A percentile compares a stretch with the other conserved stretches of the same genome.
phyloP scores from a whole-genome alignment of 306 rosid genomes.

The Carpinus fangiana region DNA sequence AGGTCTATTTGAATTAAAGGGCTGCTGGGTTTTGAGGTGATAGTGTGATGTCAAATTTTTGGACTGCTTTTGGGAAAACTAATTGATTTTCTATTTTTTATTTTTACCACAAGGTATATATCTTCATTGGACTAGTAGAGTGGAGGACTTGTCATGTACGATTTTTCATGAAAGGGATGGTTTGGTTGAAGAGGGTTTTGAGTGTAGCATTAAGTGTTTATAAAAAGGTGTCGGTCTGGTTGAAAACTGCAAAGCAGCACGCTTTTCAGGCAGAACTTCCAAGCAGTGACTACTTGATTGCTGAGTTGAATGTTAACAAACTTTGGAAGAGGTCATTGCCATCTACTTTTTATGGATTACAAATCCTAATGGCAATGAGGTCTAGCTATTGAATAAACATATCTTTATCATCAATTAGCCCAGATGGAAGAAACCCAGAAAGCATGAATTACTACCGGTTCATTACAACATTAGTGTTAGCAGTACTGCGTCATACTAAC shows the following conservation, averaged over 20 bases:
- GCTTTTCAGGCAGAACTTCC: not conserved
- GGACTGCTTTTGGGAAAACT: not conserved
- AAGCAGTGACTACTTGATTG: not conserved
- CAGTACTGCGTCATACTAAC: not conserved
- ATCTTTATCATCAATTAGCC: not conserved
- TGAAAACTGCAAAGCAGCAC: not conserved
- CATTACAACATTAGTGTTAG: not conserved
- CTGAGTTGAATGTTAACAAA: not conserved
- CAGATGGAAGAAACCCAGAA: constrained; percentile 3
- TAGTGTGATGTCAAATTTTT: not conserved
- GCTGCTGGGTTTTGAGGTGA: not conserved
- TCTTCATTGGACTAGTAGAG: not conserved
- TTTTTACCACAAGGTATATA: not conserved
- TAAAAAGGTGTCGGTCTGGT: not conserved
- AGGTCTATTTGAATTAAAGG: not conserved
- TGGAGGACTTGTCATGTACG: not conserved
- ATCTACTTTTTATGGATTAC: not conserved
- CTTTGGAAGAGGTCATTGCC: not conserved
- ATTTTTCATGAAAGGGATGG: not conserved
- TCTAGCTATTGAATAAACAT: not conserved
- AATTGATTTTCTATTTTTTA: not conserved
- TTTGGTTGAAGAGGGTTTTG: constrained; percentile 15
- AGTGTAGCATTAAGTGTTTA: constrained; percentile 1
- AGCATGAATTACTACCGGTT: not conserved
- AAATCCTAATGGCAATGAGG: not conserved